Percentiles rank a stretch among this genome's conserved stretches.
Evolutionary conservation across 2,329 filamentous ascomycete genomes (phyloP).

Genomic region (Neobulgaria alba): DNA sequence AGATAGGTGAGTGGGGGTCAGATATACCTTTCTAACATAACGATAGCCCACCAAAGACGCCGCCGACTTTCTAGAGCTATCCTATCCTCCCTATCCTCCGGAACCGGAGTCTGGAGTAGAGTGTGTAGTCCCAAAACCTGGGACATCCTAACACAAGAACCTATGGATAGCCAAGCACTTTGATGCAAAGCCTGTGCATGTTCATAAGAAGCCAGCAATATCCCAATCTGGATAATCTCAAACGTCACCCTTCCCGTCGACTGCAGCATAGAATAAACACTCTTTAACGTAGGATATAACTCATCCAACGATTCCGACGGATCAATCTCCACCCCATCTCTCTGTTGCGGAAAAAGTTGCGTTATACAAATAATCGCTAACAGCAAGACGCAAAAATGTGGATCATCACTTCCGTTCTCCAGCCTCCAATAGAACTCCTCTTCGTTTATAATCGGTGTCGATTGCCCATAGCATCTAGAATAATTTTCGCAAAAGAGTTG

Average conservation of each 20-base stretch:
- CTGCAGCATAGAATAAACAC: constrained; percentile 7
- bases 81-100: background rate
- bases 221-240: constrained; percentile 11
- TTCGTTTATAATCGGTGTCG: constrained; percentile 11
- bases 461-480: constrained; percentile 8
- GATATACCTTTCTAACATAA: constrained; percentile 14
- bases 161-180: constrained; percentile 13
- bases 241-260: constrained; percentile 6
- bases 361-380: constrained; percentile 9
- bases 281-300: constrained; percentile 13
- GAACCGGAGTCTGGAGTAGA: background rate
- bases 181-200: constrained; percentile 11
- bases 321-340: background rate
- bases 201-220: constrained; percentile 14
- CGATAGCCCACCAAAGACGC: constrained; percentile 15
- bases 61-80: constrained; percentile 5
- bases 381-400: constrained; percentile 11
- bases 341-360: constrained; percentile 3
- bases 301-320: constrained; percentile 2
- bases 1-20: too few species aligned
- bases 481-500: constrained; percentile 5
- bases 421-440: constrained; percentile 9
- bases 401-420: constrained; percentile 2
- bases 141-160: constrained; percentile 12
- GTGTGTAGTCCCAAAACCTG: constrained; percentile 11